These are phyloP conservation scores for Miamiensis avidus DNA, from an alignment of 169 alveolate species.

Conservation along the genomic window DNA sequence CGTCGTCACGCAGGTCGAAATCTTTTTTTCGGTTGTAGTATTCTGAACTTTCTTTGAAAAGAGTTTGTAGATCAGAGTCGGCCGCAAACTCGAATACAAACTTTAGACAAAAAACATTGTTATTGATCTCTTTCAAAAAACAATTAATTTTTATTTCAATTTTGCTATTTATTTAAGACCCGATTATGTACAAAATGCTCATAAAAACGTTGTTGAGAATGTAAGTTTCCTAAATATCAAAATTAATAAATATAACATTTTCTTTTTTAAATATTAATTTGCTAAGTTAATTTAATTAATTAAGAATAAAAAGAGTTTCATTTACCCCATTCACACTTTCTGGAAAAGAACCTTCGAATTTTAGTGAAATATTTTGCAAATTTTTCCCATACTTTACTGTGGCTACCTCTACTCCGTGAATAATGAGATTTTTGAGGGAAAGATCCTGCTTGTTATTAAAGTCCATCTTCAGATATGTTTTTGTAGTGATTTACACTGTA, in stretches of 20 bases:
- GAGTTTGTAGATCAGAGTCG: no score
- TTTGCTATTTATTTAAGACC: neutral
- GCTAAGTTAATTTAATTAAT: no score
- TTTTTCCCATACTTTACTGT: neutral
- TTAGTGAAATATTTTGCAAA: neutral
- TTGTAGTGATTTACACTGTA: neutral
- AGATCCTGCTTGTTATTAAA: neutral
- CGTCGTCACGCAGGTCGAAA: no score
- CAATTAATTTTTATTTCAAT: neutral
- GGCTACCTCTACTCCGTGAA: neutral
- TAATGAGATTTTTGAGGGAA: neutral
- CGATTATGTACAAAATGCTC: neutral
- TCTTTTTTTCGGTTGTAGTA: no score
- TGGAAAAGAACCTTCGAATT: neutral
- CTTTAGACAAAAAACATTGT: no score
- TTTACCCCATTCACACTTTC: neutral
- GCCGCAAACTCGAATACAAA: no score
- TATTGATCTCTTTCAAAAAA: neutral
- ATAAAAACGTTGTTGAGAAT: no score
- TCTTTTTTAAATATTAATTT: no score
- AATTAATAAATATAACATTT: no score
- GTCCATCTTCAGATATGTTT: neutral
- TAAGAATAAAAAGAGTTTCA: no score
- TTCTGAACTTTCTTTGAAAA: no score
- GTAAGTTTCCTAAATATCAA: neutral